Base-by-base conservation (phyloP, 768 basidiomycete species). In the Kwoniella pini region DNA sequence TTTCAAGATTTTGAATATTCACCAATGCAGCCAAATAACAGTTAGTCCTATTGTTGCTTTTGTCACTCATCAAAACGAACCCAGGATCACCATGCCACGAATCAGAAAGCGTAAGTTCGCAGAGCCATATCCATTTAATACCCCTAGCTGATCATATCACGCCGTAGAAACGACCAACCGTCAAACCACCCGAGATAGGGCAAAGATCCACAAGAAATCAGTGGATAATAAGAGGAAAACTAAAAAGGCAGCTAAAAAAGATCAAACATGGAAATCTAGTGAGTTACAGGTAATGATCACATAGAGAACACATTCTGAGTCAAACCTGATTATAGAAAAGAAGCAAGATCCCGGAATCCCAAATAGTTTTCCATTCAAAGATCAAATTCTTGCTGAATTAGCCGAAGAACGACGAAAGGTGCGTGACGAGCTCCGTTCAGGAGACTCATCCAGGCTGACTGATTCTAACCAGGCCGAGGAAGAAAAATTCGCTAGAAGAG, bases 341-440 rank as follows among this genome's bases (percentile, higher is more conserved):
- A 83, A 85, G 71, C 93, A 91, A 77, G 93, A 97, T 77, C 91
- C 89, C 28, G 93, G 93, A 44, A 92, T 96, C 66, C 93, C 93
- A 6, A 94, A 89, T 79, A 87, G 86, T 60, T 92, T 92, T 80
- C 92, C 91, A 3, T 93, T 87, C 83, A 97, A 95, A 80, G 93
- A 94, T 71, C 87, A 91, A 79, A 88, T 97, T 64, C 81, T 97
- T 27, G 93, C 91, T 4, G 93, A 97, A 71, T 84, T 95, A 52
- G 87, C 87, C 44, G 89, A 89, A 69, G 84, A 90, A 73, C 86
- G 91, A 63, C 82, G 89, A 71, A 79, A 82, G 64, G 91, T 92
- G 70, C 70, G 84, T n/a, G n/a, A n/a, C n/a, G n/a, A n/a, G n/a
- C n/a, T n/a, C n/a, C n/a, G n/a, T n/a, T n/a, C n/a, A n/a, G n/a